Evolutionary conservation across 2,329 filamentous ascomycete genomes (phyloP), one percentile per base, ranked within the genome.

Genomic region (Diaporthe ampelina): DNA sequence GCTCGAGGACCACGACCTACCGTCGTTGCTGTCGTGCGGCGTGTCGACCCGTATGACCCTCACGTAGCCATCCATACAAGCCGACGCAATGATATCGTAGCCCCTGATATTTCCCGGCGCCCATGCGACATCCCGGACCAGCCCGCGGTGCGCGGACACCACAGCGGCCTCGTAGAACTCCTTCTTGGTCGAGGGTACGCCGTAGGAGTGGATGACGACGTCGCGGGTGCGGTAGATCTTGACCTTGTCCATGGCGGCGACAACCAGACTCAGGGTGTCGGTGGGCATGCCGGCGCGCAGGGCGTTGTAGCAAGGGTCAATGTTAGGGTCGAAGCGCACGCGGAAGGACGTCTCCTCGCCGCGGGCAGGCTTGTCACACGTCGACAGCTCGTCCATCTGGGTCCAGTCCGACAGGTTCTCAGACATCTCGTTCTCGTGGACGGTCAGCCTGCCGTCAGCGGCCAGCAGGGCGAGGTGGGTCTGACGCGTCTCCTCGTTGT

Each of bases 111-210:
- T 97, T 17, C 95, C 96, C 63, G 95, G 94, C 0, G 96, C 95
- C 97, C 97, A 99, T 2, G 94, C 93, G 1, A 98, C 90, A 81
- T 98, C 95, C 63, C 96, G 89, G 9, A 98, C 94, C 52, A 98
- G 88, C 0, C 92, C 92, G 10, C 90, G 88, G 78, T 98, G 94
- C 1, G 92, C 91, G 40, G 87, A 87, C 21, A 98, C 86, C 80
- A 95, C 93, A 26, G 93, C 92, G 0, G 95, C 95, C 10, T 94
- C 90, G 81, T 97, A 98, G 81, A 98, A 97, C 74, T 94, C 93
- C 76, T 94, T 94, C 86, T 81, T 91, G 84, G 84, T 91, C 85
- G 82, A 86, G 21, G 83, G 83, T 52, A 86, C 86, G 72, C 86
- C 91, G 76, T 88, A 88, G 68, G 84, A 87, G 52, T 84, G 83